Evolutionary conservation across 306 rosid genomes (phyloP).

Genomic region (Glycine soja): DNA sequence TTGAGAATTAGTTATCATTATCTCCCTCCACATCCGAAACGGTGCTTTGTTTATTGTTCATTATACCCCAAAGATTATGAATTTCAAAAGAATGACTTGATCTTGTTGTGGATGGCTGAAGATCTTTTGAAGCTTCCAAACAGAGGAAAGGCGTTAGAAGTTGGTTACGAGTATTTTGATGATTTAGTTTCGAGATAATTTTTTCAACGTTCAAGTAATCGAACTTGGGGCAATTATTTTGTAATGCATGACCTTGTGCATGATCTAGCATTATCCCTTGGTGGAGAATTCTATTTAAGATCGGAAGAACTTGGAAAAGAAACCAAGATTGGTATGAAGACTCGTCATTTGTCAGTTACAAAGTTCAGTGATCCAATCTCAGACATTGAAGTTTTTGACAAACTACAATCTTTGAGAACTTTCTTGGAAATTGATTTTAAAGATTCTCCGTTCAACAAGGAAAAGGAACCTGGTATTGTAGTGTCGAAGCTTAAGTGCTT

Average conservation of each 20-base stretch:
- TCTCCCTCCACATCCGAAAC: not conserved
- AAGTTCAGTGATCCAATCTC: not conserved
- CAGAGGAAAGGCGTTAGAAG: not conserved
- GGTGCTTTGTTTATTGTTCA: not conserved
- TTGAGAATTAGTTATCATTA: not conserved
- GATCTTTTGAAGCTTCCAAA: not conserved
- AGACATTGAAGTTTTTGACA: not conserved
- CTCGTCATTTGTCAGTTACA: not conserved
- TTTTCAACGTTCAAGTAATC: not conserved
- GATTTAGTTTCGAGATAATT: not conserved
- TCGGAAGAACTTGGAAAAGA: not conserved
- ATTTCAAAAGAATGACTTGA: not conserved
- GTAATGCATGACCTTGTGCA: not conserved
- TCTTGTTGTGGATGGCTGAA: not conserved
- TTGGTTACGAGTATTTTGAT: not conserved
- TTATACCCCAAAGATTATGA: not conserved
- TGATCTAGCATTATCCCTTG: not conserved
- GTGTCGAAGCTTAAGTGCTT: not conserved
- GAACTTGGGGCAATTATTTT: not conserved
- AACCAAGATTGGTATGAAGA: not conserved
- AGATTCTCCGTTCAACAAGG: not conserved
- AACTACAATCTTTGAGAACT: not conserved
- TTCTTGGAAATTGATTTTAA: not conserved
- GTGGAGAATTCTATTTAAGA: not conserved
- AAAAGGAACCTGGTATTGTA: not conserved